phyloP scores from a whole-genome alignment of 257 asterid species.

The Pogostemon cablin region DNA sequence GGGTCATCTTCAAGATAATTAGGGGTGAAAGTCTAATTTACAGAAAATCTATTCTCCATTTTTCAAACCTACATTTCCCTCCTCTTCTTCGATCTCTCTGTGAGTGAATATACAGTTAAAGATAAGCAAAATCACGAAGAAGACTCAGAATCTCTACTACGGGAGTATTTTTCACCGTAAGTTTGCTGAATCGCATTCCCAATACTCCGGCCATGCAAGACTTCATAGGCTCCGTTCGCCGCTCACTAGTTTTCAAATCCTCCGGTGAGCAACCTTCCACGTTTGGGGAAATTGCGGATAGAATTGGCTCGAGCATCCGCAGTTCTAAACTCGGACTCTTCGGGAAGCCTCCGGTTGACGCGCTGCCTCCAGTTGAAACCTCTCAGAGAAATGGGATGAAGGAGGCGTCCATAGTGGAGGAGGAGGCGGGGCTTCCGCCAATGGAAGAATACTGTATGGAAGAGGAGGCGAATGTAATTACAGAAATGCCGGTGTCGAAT shows the following conservation, averaged over 20 bases:
- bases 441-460: slow-evolving; percentile 24
- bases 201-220: slow-evolving; percentile 59
- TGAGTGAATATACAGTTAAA: slow-evolving; percentile 2
- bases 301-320: slow-evolving; percentile 74
- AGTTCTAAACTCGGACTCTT: slow-evolving; percentile 77
- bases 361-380: slow-evolving; percentile 52
- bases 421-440: slow-evolving; percentile 20
- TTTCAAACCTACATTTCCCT: slow-evolving; percentile 56
- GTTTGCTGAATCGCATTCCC: slow-evolving; percentile 11
- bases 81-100: slow-evolving; percentile 31
- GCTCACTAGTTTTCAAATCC: slow-evolving; percentile 77
- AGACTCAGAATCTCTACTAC: slow-evolving; percentile 32
- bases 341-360: slow-evolving; percentile 53
- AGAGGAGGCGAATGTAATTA: slow-evolving; percentile 46
- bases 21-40: slow-evolving; percentile 3
- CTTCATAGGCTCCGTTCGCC: slow-evolving; percentile 82
- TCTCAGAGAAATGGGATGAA: slow-evolving; percentile 28
- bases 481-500: slow-evolving; percentile 27
- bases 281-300: slow-evolving; percentile 73
- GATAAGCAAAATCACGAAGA: slow-evolving; percentile 39
- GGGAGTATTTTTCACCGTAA: background rate
- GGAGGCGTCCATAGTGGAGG: slow-evolving; percentile 26
- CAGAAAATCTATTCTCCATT: slow-evolving; percentile 29
- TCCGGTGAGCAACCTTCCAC: slow-evolving; percentile 50
- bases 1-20: background rate